phyloP scores from a whole-genome alignment of 306 rosid genomes.

The Sicyos edulis region DNA sequence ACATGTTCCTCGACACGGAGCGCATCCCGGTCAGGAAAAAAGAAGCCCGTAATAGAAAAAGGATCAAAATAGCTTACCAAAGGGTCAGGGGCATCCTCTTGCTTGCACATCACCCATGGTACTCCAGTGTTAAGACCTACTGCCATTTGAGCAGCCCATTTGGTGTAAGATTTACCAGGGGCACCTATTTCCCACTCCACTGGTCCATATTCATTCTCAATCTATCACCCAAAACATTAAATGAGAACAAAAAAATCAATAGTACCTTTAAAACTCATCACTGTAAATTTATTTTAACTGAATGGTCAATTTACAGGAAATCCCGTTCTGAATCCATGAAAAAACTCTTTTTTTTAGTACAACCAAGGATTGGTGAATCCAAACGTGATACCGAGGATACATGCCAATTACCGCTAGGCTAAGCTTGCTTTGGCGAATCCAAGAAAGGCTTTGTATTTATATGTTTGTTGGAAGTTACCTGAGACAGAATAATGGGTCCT shows the following conservation, averaged over 20 bases:
- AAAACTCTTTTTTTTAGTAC: background rate
- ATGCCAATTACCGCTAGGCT: too few species aligned
- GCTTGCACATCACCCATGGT: slow-evolving; percentile 99
- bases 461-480: slow-evolving; percentile 37
- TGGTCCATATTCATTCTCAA: slow-evolving; percentile 91
- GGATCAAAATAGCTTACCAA: slow-evolving; percentile 38
- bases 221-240: slow-evolving; percentile 40
- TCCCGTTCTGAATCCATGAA: slow-evolving; percentile 22
- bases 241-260: background rate
- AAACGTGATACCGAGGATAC: too few species aligned
- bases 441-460: background rate
- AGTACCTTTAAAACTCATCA: background rate
- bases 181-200: slow-evolving; percentile 84
- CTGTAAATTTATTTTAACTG: background rate
- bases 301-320: background rate
- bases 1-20: background rate
- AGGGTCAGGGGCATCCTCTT: slow-evolving; percentile 95
- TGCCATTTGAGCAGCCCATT: slow-evolving; percentile 96
- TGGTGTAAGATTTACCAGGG: slow-evolving; percentile 76
- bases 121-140: slow-evolving; percentile 76
- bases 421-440: slow-evolving; percentile 11
- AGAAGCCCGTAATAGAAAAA: background rate
- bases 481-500: slow-evolving; percentile 88
- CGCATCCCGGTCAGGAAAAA: background rate
- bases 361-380: too few species aligned